These are phyloP conservation scores for Penicillium digitatum DNA, from an alignment of 2,329 filamentous ascomycete genomes.

Conservation along the genomic window DNA sequence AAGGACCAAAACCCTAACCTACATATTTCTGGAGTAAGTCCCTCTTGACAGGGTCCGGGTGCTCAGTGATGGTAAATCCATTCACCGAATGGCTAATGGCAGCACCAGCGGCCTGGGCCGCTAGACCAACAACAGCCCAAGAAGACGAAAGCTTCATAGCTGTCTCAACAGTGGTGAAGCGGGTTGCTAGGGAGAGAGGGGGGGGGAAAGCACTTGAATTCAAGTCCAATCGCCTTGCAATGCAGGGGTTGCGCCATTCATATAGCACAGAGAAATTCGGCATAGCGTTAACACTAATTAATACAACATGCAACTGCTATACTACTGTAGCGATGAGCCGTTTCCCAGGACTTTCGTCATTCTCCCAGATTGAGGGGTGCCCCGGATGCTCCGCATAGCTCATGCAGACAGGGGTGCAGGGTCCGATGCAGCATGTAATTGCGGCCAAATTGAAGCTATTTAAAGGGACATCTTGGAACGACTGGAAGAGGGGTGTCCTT, in stretches of 20 bases:
- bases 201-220: neutral
- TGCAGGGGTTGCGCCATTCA: slow-evolving; percentile 17
- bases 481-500: too few species aligned
- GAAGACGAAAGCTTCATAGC: slow-evolving; percentile 40
- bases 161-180: slow-evolving; percentile 13
- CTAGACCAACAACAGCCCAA: slow-evolving; percentile 38
- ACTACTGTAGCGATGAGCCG: neutral
- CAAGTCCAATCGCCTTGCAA: neutral
- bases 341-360: slow-evolving; percentile 2
- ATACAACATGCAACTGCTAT: neutral
- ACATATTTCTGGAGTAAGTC: slow-evolving; percentile 56
- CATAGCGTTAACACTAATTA: slow-evolving; percentile 4
- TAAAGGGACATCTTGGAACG: neutral
- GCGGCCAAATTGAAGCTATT: neutral
- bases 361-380: neutral
- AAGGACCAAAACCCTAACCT: slow-evolving; percentile 21
- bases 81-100: slow-evolving; percentile 50
- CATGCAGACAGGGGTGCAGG: neutral
- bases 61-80: slow-evolving; percentile 45
- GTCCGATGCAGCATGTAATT: neutral
- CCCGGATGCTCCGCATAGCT: neutral
- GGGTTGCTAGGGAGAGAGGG: neutral
- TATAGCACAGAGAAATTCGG: slow-evolving; percentile 11
- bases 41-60: slow-evolving; percentile 41
- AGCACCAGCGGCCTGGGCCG: slow-evolving; percentile 45